Evolutionary conservation across 139 green algal genomes (phyloP).

Genomic region (Chlorella sp.): DNA sequence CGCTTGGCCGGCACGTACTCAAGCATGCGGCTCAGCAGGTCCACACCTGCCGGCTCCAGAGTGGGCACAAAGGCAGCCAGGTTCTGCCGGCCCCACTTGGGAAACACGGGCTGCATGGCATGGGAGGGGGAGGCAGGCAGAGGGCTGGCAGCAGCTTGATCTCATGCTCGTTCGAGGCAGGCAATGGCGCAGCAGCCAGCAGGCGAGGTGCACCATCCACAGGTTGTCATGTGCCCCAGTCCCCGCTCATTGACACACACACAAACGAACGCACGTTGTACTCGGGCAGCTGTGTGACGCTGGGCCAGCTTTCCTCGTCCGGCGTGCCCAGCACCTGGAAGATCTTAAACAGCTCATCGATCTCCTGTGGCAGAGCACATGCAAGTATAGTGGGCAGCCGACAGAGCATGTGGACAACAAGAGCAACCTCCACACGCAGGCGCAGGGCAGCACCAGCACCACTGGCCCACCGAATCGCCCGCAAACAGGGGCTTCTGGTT

Average conservation of each 20-base stretch:
- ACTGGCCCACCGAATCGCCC: conserved; percentile 69
- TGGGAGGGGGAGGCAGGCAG: not conserved
- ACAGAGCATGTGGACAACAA: not conserved
- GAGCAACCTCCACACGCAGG: not conserved
- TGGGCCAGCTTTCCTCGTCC: conserved; percentile 52
- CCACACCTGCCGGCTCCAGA: conserved; percentile 57
- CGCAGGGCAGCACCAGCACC: not conserved
- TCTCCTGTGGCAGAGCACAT: conserved; percentile 42
- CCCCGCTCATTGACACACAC: not conserved
- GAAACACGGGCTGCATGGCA: conserved; percentile 27
- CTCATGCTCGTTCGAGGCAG: too few species aligned
- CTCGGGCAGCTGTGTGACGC: conserved; percentile 66
- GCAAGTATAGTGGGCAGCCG: not conserved
- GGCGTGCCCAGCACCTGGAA: conserved; percentile 71
- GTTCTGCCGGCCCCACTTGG: conserved; percentile 19
- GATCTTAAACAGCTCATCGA: conserved; percentile 78
- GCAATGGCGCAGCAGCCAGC: not conserved
- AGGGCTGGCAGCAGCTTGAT: too few species aligned
- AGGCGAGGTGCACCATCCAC: not conserved
- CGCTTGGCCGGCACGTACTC: conserved; percentile 48
- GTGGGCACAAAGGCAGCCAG: conserved; percentile 63
- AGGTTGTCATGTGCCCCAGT: not conserved
- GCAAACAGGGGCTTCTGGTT: conserved; percentile 83
- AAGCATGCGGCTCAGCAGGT: conserved; percentile 80
- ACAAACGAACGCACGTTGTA: conserved; percentile 62